These are phyloP conservation scores for Phytopythium sindhum DNA, from an alignment of 352 stramenopile genomes.

Conservation along the genomic window DNA sequence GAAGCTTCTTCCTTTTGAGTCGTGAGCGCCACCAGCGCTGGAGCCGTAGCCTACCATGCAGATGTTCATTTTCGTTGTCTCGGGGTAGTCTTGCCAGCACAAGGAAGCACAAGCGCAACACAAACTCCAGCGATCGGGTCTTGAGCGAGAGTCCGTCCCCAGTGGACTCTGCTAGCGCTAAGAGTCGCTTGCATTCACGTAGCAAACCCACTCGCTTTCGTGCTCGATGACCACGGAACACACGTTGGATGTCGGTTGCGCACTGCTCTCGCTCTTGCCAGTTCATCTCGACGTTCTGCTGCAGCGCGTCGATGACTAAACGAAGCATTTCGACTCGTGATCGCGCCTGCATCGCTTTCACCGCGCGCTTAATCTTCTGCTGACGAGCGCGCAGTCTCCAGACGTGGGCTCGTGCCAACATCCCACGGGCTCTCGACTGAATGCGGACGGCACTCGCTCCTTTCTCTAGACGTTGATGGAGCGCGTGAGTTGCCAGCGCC, in stretches of 20 bases:
- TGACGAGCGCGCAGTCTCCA: slow-evolving; percentile 34
- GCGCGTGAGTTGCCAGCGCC: slow-evolving; percentile 40
- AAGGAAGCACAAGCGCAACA: slow-evolving; percentile 55
- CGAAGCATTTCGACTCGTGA: slow-evolving; percentile 29
- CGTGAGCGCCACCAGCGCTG: slow-evolving; percentile 36
- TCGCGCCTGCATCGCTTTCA: slow-evolving; percentile 31
- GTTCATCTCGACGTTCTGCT: slow-evolving; percentile 30
- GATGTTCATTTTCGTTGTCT: slow-evolving; percentile 25
- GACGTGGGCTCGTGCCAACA: slow-evolving; percentile 31
- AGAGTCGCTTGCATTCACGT: slow-evolving; percentile 34
- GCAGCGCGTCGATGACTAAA: slow-evolving; percentile 26
- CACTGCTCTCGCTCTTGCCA: slow-evolving; percentile 15
- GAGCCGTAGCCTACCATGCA: slow-evolving; percentile 16
- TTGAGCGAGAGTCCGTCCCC: slow-evolving; percentile 22
- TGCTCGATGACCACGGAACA: slow-evolving; percentile 41
- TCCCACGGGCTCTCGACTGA: slow-evolving; percentile 42
- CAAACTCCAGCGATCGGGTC: slow-evolving; percentile 29
- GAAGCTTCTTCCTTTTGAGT: neutral
- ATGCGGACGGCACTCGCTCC: slow-evolving; percentile 38
- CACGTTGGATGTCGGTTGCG: slow-evolving; percentile 34
- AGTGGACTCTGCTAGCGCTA: slow-evolving; percentile 18
- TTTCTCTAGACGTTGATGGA: slow-evolving; percentile 45
- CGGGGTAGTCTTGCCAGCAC: slow-evolving; percentile 32
- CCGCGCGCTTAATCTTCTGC: slow-evolving; percentile 27
- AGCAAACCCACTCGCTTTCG: slow-evolving; percentile 33